These are phyloP conservation scores for Trichoderma asperellum DNA, from an alignment of 2,329 filamentous ascomycete species.

Conservation along the genomic window DNA sequence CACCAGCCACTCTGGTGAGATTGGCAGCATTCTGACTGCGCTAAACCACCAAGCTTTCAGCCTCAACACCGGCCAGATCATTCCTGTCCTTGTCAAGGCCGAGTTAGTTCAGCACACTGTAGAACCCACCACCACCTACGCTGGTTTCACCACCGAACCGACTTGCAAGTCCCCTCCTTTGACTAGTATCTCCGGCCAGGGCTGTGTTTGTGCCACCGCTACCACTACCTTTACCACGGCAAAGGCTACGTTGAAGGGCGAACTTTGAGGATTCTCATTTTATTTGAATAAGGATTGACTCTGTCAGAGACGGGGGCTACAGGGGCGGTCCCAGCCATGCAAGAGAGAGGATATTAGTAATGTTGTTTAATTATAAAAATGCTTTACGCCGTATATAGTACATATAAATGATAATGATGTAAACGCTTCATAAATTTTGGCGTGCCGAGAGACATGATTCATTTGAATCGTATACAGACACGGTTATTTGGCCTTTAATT, in stretches of 20 bases:
- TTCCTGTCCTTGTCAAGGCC: slow-evolving; percentile 68
- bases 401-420: background rate
- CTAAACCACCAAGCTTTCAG: slow-evolving; percentile 65
- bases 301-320: background rate
- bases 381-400: slow-evolving; percentile 1
- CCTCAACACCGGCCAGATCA: slow-evolving; percentile 68
- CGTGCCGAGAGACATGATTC: background rate
- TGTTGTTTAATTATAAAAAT: background rate
- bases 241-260: background rate
- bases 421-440: background rate
- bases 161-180: slow-evolving; percentile 52
- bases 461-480: background rate
- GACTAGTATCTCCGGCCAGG: slow-evolving; percentile 47
- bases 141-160: slow-evolving; percentile 45
- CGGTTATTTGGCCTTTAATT: too few species aligned
- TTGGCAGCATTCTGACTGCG: slow-evolving; percentile 55
- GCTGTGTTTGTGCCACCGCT: slow-evolving; percentile 47
- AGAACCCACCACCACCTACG: slow-evolving; percentile 40
- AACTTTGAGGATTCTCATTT: background rate
- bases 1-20: slow-evolving; percentile 64
- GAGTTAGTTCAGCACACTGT: slow-evolving; percentile 45
- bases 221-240: slow-evolving; percentile 8
- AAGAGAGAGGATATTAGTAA: background rate
- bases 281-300: background rate
- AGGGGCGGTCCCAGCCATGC: too few species aligned